Conservation (phyloP, 2,329 filamentous ascomycete species). For the Hymenoscyphus occultus region DNA sequence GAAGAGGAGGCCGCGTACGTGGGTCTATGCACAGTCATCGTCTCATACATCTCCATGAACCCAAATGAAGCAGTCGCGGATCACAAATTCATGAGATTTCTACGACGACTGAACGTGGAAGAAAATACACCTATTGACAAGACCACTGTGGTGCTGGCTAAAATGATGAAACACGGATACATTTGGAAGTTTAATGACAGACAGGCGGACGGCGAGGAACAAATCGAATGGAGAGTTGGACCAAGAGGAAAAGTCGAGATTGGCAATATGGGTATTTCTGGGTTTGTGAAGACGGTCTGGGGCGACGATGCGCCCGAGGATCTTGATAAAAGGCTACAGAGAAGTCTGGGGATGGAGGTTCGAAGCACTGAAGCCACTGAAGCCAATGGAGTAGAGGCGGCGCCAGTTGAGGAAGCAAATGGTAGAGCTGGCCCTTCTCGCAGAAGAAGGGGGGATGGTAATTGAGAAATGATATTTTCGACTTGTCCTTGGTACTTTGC, state of each 20-base stretch:
- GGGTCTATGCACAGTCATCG: constrained; percentile 75
- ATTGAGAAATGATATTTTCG: constrained; percentile 9
- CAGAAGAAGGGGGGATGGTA: constrained; percentile 21
- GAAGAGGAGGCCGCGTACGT: constrained; percentile 75
- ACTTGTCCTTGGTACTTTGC: not conserved
- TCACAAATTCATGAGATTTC: constrained; percentile 71
- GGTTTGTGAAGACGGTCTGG: constrained; percentile 63
- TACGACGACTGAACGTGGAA: constrained; percentile 72
- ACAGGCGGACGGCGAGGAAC: constrained; percentile 64
- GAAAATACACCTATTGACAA: constrained; percentile 66
- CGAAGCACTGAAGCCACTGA: constrained; percentile 15
- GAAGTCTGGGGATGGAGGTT: constrained; percentile 55
- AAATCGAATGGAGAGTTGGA: constrained; percentile 79
- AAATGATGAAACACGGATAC: constrained; percentile 80
- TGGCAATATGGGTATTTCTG: constrained; percentile 70
- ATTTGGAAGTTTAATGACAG: constrained; percentile 72
- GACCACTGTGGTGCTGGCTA: constrained; percentile 71
- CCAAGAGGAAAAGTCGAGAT: constrained; percentile 84
- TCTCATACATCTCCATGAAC: constrained; percentile 72
- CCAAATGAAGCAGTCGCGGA: constrained; percentile 69
- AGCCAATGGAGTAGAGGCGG: constrained; percentile 24
- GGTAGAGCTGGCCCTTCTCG: constrained; percentile 7
- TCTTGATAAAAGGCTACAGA: constrained; percentile 56
- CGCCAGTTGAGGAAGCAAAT: constrained; percentile 26
- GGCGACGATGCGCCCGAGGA: constrained; percentile 49